Evolutionary conservation across 2,329 filamentous ascomycete genomes (phyloP).

Genomic region (Calonectria multiphialidica): DNA sequence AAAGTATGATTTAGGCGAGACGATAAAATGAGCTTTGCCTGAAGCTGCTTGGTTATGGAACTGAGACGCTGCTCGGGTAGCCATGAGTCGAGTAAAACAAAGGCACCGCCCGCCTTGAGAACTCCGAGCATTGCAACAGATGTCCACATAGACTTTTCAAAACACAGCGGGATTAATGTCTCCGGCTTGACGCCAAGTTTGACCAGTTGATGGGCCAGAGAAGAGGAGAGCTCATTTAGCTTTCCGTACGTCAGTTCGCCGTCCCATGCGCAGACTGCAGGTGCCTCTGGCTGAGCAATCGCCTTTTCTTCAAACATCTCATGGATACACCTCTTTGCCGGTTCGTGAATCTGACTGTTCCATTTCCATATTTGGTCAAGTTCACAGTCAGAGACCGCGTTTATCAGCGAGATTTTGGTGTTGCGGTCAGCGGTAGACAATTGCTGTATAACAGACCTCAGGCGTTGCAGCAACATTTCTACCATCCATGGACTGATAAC

Average conservation of each 20-base stretch:
- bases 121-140: slow-evolving; percentile 39
- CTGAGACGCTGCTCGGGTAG: slow-evolving; percentile 25
- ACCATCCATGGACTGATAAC: slow-evolving; percentile 3
- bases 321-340: slow-evolving; percentile 35
- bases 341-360: slow-evolving; percentile 21
- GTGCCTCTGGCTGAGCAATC: slow-evolving; percentile 20
- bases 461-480: not conserved
- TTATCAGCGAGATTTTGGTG: not conserved
- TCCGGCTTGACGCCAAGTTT: slow-evolving; percentile 43
- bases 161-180: slow-evolving; percentile 23
- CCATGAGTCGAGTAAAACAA: slow-evolving; percentile 31
- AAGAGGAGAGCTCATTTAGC: slow-evolving; percentile 52
- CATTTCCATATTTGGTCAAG: slow-evolving; percentile 29
- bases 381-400: slow-evolving; percentile 15
- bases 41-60: slow-evolving; percentile 11
- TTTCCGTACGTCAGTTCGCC: slow-evolving; percentile 54
- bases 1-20: not conserved
- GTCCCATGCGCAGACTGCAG: slow-evolving; percentile 40
- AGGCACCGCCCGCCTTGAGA: slow-evolving; percentile 42
- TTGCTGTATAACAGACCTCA: not conserved
- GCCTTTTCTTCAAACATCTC: slow-evolving; percentile 23
- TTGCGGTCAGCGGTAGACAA: not conserved
- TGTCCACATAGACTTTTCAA: slow-evolving; percentile 40
- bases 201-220: slow-evolving; percentile 51
- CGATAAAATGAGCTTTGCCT: not conserved